Conservation (phyloP, 2,329 filamentous ascomycete species). For the Ophiostoma pallidulum region DNA sequence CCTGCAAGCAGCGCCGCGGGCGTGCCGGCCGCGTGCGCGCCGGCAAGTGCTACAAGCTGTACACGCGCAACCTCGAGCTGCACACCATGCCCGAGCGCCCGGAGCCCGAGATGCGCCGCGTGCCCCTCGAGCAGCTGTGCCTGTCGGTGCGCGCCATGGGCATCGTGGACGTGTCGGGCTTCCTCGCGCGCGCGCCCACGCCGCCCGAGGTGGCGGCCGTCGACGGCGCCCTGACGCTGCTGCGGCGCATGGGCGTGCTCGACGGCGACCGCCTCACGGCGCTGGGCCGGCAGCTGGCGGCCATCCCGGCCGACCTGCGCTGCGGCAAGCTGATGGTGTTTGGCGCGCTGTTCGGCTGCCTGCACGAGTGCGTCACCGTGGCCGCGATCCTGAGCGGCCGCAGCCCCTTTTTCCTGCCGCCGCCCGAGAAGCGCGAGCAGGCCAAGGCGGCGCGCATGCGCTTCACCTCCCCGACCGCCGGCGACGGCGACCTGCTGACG, state of each 20-base stretch:
- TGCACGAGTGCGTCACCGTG: slow-evolving; percentile 81
- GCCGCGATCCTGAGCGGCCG: slow-evolving; percentile 74
- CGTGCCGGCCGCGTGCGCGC: slow-evolving; percentile 87
- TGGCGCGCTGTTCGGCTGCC: slow-evolving; percentile 83
- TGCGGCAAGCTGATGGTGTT: slow-evolving; percentile 95
- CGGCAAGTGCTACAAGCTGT: slow-evolving; percentile 91
- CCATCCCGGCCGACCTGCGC: slow-evolving; percentile 87
- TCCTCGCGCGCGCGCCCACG: slow-evolving; percentile 78
- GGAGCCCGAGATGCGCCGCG: slow-evolving; percentile 86
- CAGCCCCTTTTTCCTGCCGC: slow-evolving; percentile 77
- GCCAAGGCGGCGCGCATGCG: slow-evolving; percentile 64
- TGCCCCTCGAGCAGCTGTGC: slow-evolving; percentile 89
- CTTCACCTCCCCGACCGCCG: slow-evolving; percentile 51
- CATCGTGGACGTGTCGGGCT: slow-evolving; percentile 67
- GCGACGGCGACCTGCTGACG: slow-evolving; percentile 80
- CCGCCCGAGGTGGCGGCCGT: slow-evolving; percentile 81
- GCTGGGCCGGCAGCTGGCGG: slow-evolving; percentile 83
- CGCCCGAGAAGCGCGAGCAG: slow-evolving; percentile 70
- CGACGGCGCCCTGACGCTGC: slow-evolving; percentile 68
- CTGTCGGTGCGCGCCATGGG: slow-evolving; percentile 94
- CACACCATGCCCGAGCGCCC: slow-evolving; percentile 78
- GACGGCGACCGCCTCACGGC: slow-evolving; percentile 73
- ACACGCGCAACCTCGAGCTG: slow-evolving; percentile 70
- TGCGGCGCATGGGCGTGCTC: slow-evolving; percentile 79
- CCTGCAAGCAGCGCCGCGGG: slow-evolving; percentile 88